Conservation (phyloP, 1,284 basidiomycete species). For the Phylloporus gajari region DNA sequence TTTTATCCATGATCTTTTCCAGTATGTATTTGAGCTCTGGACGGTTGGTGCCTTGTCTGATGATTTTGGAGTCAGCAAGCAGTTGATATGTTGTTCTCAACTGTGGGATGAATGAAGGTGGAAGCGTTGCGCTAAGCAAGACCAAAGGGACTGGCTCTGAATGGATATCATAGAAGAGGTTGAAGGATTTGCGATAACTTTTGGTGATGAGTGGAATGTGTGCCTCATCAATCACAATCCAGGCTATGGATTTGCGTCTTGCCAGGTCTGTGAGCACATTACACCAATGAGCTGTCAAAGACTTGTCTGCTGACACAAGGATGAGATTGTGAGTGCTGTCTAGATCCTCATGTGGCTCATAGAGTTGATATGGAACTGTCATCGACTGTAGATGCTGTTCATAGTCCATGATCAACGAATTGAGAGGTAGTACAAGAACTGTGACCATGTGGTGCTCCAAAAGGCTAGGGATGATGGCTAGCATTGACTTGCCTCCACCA, state of each 20-base stretch:
- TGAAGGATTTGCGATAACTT: background rate
- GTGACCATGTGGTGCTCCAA: background rate
- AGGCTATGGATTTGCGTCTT: background rate
- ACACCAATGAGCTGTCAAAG: background rate
- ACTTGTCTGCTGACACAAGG: conserved; percentile 16
- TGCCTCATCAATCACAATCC: conserved; percentile 1
- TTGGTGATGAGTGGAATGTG: conserved; percentile 1
- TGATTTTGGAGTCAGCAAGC: accelerated
- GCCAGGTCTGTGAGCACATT: accelerated
- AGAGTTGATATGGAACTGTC: conserved; percentile 6
- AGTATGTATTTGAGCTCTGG: conserved; percentile 2
- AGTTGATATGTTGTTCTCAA: background rate
- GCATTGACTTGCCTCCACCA: conserved; percentile 24
- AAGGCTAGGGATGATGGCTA: conserved; percentile 18
- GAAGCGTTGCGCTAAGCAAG: background rate
- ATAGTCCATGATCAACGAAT: conserved; percentile 23
- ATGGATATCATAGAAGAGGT: background rate
- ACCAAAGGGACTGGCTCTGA: background rate
- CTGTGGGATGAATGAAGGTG: background rate
- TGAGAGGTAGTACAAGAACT: conserved; percentile 10
- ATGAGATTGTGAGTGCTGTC: conserved; percentile 4
- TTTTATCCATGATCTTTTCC: background rate
- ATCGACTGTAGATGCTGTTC: background rate
- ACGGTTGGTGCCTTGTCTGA: background rate
- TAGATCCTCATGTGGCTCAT: background rate